phyloP scores from a whole-genome alignment of 2,329 filamentous ascomycete species.

The Apiospora hydei region DNA sequence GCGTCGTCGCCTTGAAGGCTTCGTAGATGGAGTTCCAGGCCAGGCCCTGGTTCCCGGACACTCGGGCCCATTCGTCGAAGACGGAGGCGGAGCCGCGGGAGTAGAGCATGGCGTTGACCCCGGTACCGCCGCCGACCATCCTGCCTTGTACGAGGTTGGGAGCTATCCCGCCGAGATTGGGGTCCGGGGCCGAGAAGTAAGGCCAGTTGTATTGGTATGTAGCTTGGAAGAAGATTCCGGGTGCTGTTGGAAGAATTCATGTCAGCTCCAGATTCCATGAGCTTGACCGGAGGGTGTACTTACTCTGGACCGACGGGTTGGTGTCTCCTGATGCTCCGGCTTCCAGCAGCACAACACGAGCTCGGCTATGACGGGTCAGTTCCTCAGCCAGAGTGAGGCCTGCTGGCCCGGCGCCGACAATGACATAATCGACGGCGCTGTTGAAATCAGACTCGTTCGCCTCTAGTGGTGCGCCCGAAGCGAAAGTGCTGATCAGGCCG shows the following conservation, averaged over 20 bases:
- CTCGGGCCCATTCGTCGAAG: slow-evolving; percentile 29
- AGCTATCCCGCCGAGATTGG: background rate
- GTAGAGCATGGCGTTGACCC: slow-evolving; percentile 42
- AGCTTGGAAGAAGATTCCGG: background rate
- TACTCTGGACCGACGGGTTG: background rate
- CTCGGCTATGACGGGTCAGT: background rate
- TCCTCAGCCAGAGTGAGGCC: slow-evolving; percentile 21
- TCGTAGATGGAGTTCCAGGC: slow-evolving; percentile 20
- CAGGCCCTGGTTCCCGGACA: slow-evolving; percentile 25
- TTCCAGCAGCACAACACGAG: background rate
- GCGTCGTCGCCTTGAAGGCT: slow-evolving; percentile 11
- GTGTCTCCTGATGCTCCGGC: background rate
- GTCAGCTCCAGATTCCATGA: too few relatives aligned
- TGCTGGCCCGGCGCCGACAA: slow-evolving; percentile 21
- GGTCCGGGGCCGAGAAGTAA: background rate
- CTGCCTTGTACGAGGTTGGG: slow-evolving; percentile 24
- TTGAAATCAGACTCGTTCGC: too few relatives aligned
- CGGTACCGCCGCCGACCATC: slow-evolving; percentile 39
- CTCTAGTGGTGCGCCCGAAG: too few relatives aligned
- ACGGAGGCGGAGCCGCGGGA: slow-evolving; percentile 28
- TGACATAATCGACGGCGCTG: slow-evolving; percentile 10
- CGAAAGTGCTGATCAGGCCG: too few relatives aligned
- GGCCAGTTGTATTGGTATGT: background rate
- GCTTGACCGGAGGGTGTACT: too few relatives aligned
- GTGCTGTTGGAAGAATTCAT: background rate